A percentile compares a stretch with the other conserved stretches of the same genome.
Evolutionary conservation across 441 rosid genomes (phyloP).

Genomic region (Croton setiger): DNA sequence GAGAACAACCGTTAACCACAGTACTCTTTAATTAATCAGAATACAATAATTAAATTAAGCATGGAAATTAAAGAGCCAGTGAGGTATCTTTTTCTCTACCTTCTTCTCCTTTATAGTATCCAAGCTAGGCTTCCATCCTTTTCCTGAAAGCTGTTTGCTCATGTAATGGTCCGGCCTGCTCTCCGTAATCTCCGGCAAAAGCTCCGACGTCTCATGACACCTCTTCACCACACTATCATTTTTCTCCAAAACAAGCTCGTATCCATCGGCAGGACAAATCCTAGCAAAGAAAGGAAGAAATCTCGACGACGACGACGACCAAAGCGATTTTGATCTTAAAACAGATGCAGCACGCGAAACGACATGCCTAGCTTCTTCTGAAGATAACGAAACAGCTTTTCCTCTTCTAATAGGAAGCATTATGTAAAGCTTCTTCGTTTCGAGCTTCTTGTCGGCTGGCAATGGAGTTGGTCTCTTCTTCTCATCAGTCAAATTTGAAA

Average conservation of each 20-base stretch:
- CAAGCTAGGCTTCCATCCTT: conserved; percentile 85
- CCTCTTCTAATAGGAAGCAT: conserved; percentile 67
- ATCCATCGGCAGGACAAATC: conserved; percentile 31
- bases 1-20: too few species aligned
- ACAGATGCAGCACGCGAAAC: conserved; percentile 46
- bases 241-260: background rate
- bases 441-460: conserved; percentile 74
- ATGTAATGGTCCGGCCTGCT: conserved; percentile 44
- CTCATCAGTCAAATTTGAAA: conserved; percentile 25
- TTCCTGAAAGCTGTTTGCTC: conserved; percentile 67
- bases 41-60: background rate
- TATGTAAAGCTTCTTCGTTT: conserved; percentile 49
- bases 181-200: conserved; percentile 35
- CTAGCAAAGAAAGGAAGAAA: conserved; percentile 53
- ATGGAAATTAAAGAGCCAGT: conserved; percentile 42
- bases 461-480: conserved; percentile 54
- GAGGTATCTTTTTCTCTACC: conserved; percentile 41
- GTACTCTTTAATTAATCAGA: too few species aligned
- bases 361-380: conserved; percentile 50
- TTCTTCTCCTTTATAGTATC: conserved; percentile 77
- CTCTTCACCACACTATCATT: conserved; percentile 21
- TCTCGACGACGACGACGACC: conserved; percentile 23
- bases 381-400: conserved; percentile 40
- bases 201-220: conserved; percentile 24
- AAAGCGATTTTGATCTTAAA: conserved; percentile 40